Evolutionary conservation across 164 flowering plant genomes (phyloP), one percentile per base, ranked within the genome.

Genomic region (Sextonia rubra): DNA sequence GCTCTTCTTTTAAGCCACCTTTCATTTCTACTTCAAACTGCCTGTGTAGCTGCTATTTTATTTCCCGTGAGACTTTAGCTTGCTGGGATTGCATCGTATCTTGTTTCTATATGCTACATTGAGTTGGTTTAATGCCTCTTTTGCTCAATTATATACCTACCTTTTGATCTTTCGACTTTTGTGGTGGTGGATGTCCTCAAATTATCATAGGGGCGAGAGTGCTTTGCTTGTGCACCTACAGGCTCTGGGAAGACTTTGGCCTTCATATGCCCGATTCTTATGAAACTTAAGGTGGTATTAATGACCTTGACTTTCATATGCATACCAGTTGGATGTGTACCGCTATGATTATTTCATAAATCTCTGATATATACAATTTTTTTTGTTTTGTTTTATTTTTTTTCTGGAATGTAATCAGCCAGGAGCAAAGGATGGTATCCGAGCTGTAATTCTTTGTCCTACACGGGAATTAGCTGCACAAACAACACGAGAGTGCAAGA

Each of bases 241-340:
- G 98, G 99, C 69, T 95, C 98, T 69, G 99, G 99, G 5, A 95
- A 95, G 86, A 95, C 99, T 47, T 83, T 93, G 77, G 97, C 94
- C 47, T 95, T 93, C 82, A 69, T 91, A 20, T 87, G 84, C 69
- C 99, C 98, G 69, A 91, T 95, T 74, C 90, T 95, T 56, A 85
- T 91, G 86, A 91, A 88, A 84, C 90, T 95, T 26, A 80, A 89
- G 98, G 98, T 95, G 85, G 14, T 62, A 22, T 48, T 60, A 1
- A 17, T 47, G 25, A 7, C 18, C 5, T 3, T 8, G 32, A n/a
- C 49, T 17, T 27, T 20, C 18, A 70, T 32, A 3, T 61, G 22
- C 22, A n/a, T 15, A 7, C 32, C 62, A 27, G 1, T 71, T n/a
- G 60, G 49, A 37, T 29, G 15, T 22, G 5, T 44, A n/a, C 27